Evolutionary conservation across 2,329 filamentous ascomycete species (phyloP), one percentile per base, ranked within the genome.

Genomic region (Dryadomyces quercus-mongolicae): DNA sequence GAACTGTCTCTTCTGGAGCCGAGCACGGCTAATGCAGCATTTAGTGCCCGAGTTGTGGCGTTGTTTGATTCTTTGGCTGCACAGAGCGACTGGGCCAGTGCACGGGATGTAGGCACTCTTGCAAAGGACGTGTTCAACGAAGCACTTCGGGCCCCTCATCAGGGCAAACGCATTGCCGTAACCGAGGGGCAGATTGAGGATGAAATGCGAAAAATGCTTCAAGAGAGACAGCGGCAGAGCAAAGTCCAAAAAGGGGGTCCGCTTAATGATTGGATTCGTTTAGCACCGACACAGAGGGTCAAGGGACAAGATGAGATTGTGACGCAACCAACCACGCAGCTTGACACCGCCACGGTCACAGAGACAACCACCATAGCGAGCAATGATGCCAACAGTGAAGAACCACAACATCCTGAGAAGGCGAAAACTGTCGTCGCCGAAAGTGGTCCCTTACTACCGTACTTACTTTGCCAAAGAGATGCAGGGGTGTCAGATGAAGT

Each of bases 71-170:
- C 52, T 0, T 64, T 86, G 0, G 62, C 72, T 0, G 45, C 54
- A 0, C 67, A 77, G 3, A 62, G 72, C 0, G 71, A 72, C 7
- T 86, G 83, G 80, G 84, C 76, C 0, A 86, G 79, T 57, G 82
- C 76, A 0, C 72, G 83, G 4, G 84, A 87, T 49, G 73, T 87
- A 1, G 67, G 77, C 13, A 75, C 74, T 0, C 46, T 86, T 0
- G 71, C 68, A 0, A 79, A 75, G 55, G 60, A 52, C 1, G 74
- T 84, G 1, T 80, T 81, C 58, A 63, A 65, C 16, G 61, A 56
- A 2, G 62, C 15, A 51, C 44, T 54, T 51, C 16, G 38, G 34
- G 4, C 18, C 45, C 5, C 5, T 16, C 8, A 43, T 38, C 8
- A 2, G 31, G n/a, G 21, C 44, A 46, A 36, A 31, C 3, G 2